A percentile compares a stretch with the other conserved stretches of the same genome.
Conservation (phyloP, 768 basidiomycete genomes). For the Leccinellum rugosiceps region DNA sequence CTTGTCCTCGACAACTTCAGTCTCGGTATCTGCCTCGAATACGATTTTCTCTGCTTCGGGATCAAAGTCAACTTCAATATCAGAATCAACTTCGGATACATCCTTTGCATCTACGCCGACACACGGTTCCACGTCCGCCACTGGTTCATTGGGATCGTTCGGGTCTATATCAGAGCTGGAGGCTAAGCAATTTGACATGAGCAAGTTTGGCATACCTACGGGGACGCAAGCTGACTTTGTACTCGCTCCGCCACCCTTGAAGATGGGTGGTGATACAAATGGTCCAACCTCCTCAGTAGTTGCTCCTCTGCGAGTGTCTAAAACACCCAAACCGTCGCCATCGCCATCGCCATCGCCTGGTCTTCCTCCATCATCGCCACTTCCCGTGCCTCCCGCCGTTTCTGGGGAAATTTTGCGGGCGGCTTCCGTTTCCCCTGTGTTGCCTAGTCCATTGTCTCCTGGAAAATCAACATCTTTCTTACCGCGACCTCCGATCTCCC, state of each 20-base stretch:
- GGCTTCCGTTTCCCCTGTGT: constrained; percentile 10
- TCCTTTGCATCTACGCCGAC: constrained; percentile 21
- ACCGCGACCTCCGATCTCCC: background rate
- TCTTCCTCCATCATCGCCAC: constrained; percentile 15
- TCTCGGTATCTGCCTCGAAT: constrained; percentile 1
- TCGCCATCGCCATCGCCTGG: constrained; percentile 17
- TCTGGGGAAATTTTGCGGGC: constrained; percentile 4
- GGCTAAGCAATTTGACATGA: constrained; percentile 16
- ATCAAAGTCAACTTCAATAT: constrained; percentile 16
- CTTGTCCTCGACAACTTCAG: background rate
- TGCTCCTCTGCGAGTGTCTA: constrained; percentile 26
- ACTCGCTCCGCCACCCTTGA: constrained; percentile 25
- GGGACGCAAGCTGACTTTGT: constrained; percentile 16
- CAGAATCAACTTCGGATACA: constrained; percentile 5
- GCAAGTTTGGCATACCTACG: constrained; percentile 2
- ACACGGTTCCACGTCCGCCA: constrained; percentile 4
- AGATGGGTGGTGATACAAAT: constrained; percentile 9
- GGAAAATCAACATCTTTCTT: constrained; percentile 9
- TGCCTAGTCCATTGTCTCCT: constrained; percentile 11
- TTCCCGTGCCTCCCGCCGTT: constrained; percentile 2
- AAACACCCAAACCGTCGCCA: constrained; percentile 22
- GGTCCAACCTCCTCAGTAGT: constrained; percentile 7
- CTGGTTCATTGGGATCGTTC: constrained; percentile 14
- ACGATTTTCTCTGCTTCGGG: constrained; percentile 6
- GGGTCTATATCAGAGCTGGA: constrained; percentile 25